phyloP scores from a whole-genome alignment of 2,329 filamentous ascomycete species.

The Fusarium xyrophilum region DNA sequence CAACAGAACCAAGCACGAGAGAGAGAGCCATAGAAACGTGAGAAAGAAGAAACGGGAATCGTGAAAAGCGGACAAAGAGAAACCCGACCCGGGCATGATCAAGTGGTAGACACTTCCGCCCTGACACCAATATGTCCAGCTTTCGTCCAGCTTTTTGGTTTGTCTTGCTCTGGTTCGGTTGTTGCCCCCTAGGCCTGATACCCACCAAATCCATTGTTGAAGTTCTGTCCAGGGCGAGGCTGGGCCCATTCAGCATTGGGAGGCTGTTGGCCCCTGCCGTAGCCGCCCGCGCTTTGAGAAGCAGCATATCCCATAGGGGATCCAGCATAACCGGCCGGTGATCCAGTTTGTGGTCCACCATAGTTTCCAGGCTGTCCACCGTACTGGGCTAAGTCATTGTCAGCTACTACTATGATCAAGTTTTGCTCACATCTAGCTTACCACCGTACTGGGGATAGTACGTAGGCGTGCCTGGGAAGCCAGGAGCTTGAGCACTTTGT shows the following conservation, averaged over 20 bases:
- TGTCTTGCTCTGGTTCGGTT: constrained; percentile 35
- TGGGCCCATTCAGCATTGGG: constrained; percentile 64
- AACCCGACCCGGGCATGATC: constrained; percentile 27
- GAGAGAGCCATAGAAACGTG: constrained; percentile 32
- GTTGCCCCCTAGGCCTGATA: constrained; percentile 63
- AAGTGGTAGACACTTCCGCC: constrained; percentile 32
- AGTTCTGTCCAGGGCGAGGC: constrained; percentile 61
- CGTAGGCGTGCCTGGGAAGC: constrained; percentile 79
- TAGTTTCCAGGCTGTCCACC: constrained; percentile 74
- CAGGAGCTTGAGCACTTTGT: constrained; percentile 74
- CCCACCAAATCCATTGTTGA: constrained; percentile 66
- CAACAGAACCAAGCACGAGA: constrained; percentile 35
- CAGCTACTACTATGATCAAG: constrained; percentile 31
- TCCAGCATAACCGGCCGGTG: constrained; percentile 67
- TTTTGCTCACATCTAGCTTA: constrained; percentile 50
- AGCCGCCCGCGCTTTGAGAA: constrained; percentile 80
- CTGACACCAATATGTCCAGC: constrained; percentile 33
- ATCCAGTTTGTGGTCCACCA: constrained; percentile 66
- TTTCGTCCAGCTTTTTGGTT: constrained; percentile 31
- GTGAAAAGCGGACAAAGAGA: constrained; percentile 33
- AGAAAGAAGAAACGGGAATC: constrained; percentile 39
- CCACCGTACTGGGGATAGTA: constrained; percentile 97
- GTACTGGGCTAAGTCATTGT: constrained; percentile 55
- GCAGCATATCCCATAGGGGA: constrained; percentile 76
- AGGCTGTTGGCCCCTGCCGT: constrained; percentile 75